These are phyloP conservation scores for Talaromyces nanjingensis DNA, from an alignment of 495 filamentous ascomycete species.

Conservation along the genomic window DNA sequence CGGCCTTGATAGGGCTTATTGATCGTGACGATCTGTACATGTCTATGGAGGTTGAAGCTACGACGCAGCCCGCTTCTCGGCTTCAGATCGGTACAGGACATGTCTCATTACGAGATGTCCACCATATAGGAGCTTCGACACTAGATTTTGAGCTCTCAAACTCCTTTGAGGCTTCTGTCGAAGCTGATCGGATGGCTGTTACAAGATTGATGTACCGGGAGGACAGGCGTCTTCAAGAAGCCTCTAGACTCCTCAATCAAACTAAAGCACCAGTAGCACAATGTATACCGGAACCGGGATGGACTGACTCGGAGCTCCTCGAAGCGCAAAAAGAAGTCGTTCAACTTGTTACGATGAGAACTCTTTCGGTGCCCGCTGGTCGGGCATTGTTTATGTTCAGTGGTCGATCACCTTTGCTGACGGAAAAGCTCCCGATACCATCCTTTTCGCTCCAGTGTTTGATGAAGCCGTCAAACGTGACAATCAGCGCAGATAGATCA, in stretches of 20 bases:
- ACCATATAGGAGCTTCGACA: constrained; percentile 56
- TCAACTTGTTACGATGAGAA: constrained; percentile 75
- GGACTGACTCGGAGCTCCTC: constrained; percentile 78
- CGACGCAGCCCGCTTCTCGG: constrained; percentile 24
- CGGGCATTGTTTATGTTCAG: constrained; percentile 79
- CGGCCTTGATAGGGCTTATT: constrained; percentile 63
- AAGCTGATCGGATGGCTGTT: constrained; percentile 72
- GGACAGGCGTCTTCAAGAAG: constrained; percentile 81
- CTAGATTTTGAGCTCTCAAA: constrained; percentile 52
- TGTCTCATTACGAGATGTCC: constrained; percentile 64
- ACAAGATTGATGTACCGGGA: constrained; percentile 83
- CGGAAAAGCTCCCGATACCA: constrained; percentile 78
- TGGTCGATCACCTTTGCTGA: constrained; percentile 74
- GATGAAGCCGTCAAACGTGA: constrained; percentile 85
- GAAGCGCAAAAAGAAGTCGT: constrained; percentile 90
- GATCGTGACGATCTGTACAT: constrained; percentile 74
- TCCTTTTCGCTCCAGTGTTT: constrained; percentile 84
- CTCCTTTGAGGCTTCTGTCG: constrained; percentile 59
- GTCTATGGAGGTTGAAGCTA: constrained; percentile 45
- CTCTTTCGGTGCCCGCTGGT: constrained; percentile 78
- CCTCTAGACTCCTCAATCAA: constrained; percentile 69
- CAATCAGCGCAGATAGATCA: constrained; percentile 75
- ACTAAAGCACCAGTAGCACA: constrained; percentile 67
- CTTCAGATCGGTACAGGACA: constrained; percentile 48
- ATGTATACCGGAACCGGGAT: constrained; percentile 66